Percentiles rank a stretch among this genome's conserved stretches.
phyloP scores from a whole-genome alignment of 179 eudicot species.

The Pouteria campechiana region DNA sequence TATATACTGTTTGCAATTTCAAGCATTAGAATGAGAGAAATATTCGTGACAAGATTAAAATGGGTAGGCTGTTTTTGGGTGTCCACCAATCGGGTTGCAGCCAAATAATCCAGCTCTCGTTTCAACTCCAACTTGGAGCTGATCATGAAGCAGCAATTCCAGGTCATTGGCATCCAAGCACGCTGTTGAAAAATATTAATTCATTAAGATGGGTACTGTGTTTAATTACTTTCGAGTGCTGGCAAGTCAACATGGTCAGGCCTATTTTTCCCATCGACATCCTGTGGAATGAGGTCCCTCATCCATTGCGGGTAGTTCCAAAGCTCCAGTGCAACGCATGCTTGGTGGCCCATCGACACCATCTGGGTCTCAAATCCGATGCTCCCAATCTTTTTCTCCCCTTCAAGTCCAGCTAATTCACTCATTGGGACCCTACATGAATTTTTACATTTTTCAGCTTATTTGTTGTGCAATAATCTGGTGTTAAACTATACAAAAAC shows the following conservation, averaged over 20 bases:
- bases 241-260: conserved; percentile 12
- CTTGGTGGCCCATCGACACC: conserved; percentile 17
- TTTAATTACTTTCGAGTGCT: conserved; percentile 3
- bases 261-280: conserved; percentile 13
- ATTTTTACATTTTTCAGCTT: too few species aligned
- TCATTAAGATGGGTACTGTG: neutral
- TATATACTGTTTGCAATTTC: too few species aligned
- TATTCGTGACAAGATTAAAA: too few species aligned
- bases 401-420: conserved; percentile 7
- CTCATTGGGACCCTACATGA: conserved; percentile 7
- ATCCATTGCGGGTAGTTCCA: conserved; percentile 23
- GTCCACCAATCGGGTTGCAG: too few species aligned
- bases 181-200: neutral
- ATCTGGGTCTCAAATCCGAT: conserved; percentile 13
- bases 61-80: too few species aligned
- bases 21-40: too few species aligned
- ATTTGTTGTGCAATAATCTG: too few species aligned
- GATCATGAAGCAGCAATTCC: too few species aligned
- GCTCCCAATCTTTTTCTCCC: conserved; percentile 3
- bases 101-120: too few species aligned
- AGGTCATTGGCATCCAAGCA: too few species aligned
- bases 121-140: too few species aligned
- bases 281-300: conserved; percentile 12
- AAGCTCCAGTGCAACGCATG: conserved; percentile 14
- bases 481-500: too few species aligned